A percentile compares a stretch with the other conserved stretches of the same genome.
phyloP scores from a whole-genome alignment of 768 basidiomycete species.

The Crepidotus variabilis region DNA sequence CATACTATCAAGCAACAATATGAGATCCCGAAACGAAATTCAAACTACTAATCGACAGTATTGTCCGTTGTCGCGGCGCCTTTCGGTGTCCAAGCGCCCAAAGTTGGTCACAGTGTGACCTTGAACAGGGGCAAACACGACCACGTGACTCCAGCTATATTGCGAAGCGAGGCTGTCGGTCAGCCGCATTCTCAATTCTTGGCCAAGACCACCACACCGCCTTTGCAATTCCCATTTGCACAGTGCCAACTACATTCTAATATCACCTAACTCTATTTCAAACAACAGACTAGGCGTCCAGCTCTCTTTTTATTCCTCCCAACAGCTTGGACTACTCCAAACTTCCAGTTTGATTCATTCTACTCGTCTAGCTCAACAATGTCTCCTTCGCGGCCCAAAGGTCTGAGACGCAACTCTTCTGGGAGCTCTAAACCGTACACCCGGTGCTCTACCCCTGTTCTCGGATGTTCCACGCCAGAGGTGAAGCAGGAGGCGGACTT shows the following conservation, averaged over 20 bases:
- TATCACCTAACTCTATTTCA: conserved; percentile 3
- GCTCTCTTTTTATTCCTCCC: conserved; percentile 9
- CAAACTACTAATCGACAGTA: too few relatives aligned
- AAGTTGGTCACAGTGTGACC: too few relatives aligned
- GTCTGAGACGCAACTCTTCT: conserved; percentile 19
- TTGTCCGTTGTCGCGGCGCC: too few relatives aligned
- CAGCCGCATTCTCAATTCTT: conserved; percentile 24
- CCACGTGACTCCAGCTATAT: conserved; percentile 11
- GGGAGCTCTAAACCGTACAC: conserved; percentile 32
- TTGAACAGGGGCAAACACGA: background rate
- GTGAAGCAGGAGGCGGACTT: conserved; percentile 1
- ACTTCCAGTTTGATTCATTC: background rate
- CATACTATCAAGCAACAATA: too few relatives aligned
- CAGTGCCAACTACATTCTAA: conserved; percentile 9
- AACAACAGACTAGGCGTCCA: conserved; percentile 15
- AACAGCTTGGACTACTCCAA: conserved; percentile 1
- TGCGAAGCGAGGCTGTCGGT: conserved; percentile 14
- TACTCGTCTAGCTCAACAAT: conserved; percentile 14
- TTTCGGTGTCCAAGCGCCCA: too few relatives aligned
- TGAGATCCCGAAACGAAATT: too few relatives aligned
- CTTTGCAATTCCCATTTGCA: conserved; percentile 15
- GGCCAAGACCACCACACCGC: conserved; percentile 14
- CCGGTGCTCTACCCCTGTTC: conserved; percentile 17
- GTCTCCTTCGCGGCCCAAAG: conserved; percentile 30
- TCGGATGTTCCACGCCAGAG: conserved; percentile 9